Conservation (phyloP, 768 basidiomycete genomes). For the Cyathus striatus region DNA sequence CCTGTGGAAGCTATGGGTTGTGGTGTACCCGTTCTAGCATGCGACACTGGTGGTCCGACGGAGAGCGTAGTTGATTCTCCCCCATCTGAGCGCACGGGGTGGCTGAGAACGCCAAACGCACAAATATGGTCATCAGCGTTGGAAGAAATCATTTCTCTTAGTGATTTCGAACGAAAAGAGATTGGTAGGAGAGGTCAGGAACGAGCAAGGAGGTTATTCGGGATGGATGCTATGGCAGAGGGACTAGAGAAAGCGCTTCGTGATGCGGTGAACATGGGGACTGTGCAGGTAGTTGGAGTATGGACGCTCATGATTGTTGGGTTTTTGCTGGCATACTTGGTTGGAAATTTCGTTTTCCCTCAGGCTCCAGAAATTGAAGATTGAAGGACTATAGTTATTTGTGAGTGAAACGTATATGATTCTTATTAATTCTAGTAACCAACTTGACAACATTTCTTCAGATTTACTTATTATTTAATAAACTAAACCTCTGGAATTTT, state of each 20-base stretch:
- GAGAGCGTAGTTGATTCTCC: conserved; percentile 62
- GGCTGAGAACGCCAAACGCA: conserved; percentile 61
- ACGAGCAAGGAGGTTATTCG: conserved; percentile 64
- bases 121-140: conserved; percentile 71
- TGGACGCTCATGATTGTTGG: conserved; percentile 22
- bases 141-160: conserved; percentile 47
- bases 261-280: conserved; percentile 55
- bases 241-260: conserved; percentile 50
- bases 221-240: conserved; percentile 69
- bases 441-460: too few species aligned
- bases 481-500: too few species aligned
- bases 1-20: conserved; percentile 94
- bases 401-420: too few species aligned
- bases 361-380: too few species aligned
- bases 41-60: conserved; percentile 82
- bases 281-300: conserved; percentile 14
- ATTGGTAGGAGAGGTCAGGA: conserved; percentile 52
- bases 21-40: conserved; percentile 86
- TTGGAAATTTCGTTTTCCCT: conserved; percentile 14
- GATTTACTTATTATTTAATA: too few species aligned
- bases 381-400: too few species aligned
- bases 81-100: conserved; percentile 59
- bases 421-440: too few species aligned
- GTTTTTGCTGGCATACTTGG: conserved; percentile 24
- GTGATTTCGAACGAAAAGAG: conserved; percentile 31